phyloP scores from a whole-genome alignment of 805 yeast genomes.

The Dipodascus geniculatus region DNA sequence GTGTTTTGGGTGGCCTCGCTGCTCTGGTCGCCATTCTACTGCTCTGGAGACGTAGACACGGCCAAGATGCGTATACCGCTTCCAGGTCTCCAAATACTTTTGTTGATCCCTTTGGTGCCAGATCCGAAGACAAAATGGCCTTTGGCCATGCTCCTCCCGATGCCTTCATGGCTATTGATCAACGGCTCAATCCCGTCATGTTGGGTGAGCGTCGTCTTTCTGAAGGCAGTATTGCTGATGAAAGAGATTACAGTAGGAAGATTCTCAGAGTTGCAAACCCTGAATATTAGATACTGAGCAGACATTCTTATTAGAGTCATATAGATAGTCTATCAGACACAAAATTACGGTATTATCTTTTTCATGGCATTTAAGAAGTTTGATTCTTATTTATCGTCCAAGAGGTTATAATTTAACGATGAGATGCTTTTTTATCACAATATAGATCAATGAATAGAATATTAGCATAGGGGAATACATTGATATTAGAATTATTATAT shows the following conservation, averaged over 20 bases:
- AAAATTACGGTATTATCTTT: background rate
- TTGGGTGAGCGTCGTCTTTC: conserved; percentile 73
- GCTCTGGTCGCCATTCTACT: conserved; percentile 31
- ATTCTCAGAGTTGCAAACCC: conserved; percentile 84
- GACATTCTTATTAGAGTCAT: too few species aligned
- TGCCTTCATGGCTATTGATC: conserved; percentile 35
- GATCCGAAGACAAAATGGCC: conserved; percentile 18
- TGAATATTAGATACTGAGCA: conserved; percentile 35
- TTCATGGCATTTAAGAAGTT: background rate
- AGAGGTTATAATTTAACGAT: background rate
- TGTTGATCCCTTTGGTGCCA: conserved; percentile 22
- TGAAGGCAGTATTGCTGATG: conserved; percentile 82
- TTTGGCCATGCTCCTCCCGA: conserved; percentile 15
- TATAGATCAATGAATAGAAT: too few species aligned
- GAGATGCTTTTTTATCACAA: background rate
- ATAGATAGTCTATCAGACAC: background rate
- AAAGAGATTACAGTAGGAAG: conserved; percentile 69
- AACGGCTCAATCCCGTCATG: conserved; percentile 62
- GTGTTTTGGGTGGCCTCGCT: conserved; percentile 36
- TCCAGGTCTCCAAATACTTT: conserved; percentile 23
- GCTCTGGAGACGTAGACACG: conserved; percentile 32
- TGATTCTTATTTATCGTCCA: background rate
- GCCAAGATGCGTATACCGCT: conserved; percentile 29
- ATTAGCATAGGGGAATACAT: background rate
- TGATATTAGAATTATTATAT: too few species aligned